Evolutionary conservation across 192 early-diverging fungal species (phyloP).

Genomic region (Coemansia sp.): DNA sequence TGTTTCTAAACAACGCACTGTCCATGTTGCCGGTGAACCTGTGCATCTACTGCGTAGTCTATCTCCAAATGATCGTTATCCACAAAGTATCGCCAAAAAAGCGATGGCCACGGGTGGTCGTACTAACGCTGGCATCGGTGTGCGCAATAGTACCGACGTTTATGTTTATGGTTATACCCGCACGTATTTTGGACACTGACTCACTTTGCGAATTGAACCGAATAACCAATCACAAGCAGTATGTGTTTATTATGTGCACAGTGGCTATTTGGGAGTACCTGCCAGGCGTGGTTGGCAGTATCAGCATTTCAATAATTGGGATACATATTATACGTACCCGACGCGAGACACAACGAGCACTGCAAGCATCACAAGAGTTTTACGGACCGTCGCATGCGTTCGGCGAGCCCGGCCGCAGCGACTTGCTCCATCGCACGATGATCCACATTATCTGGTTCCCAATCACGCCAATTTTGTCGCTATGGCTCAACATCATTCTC

Average conservation of each 20-base stretch:
- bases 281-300: slow-evolving; percentile 26
- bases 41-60: slow-evolving; percentile 36
- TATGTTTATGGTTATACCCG: slow-evolving; percentile 16
- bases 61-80: slow-evolving; percentile 39
- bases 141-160: slow-evolving; percentile 21
- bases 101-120: slow-evolving; percentile 23
- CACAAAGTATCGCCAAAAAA: slow-evolving; percentile 31
- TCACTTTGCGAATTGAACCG: slow-evolving; percentile 12
- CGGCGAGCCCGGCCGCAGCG: not conserved
- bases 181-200: not conserved
- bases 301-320: slow-evolving; percentile 15
- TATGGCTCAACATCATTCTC: slow-evolving; percentile 38
- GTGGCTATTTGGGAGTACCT: slow-evolving; percentile 30
- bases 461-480: slow-evolving; percentile 34
- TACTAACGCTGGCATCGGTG: slow-evolving; percentile 13
- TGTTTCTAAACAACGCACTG: slow-evolving; percentile 22
- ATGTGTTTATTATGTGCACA: slow-evolving; percentile 12
- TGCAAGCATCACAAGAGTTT: slow-evolving; percentile 4
- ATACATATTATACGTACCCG: slow-evolving; percentile 24
- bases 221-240: slow-evolving; percentile 7
- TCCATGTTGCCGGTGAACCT: slow-evolving; percentile 24
- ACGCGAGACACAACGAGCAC: slow-evolving; percentile 7
- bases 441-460: slow-evolving; percentile 41
- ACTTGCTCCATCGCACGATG: slow-evolving; percentile 30
- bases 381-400: slow-evolving; percentile 11